phyloP scores from a whole-genome alignment of 306 rosid species.

The Pterocarpus macrocarpus region DNA sequence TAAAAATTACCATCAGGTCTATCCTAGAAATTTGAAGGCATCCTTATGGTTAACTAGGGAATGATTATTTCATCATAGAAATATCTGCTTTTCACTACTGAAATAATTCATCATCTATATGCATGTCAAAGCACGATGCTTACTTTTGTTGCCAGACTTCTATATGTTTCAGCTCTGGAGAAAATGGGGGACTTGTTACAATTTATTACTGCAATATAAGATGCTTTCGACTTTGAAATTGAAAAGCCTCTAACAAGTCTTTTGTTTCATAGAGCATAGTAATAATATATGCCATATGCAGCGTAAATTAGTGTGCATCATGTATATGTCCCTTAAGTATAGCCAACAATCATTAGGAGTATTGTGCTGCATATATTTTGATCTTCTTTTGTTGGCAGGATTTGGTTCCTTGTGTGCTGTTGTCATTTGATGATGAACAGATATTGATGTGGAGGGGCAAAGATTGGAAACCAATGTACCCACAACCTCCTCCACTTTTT shows the following conservation, averaged over 20 bases:
- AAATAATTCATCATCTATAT: neutral
- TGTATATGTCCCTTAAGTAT: constrained; percentile 11
- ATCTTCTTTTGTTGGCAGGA: constrained; percentile 66
- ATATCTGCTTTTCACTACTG: constrained; percentile 8
- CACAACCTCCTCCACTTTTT: constrained; percentile 52
- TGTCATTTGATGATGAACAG: constrained; percentile 90
- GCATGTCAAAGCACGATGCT: neutral
- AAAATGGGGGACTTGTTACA: neutral
- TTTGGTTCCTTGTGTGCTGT: constrained; percentile 93
- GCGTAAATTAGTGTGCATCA: constrained; percentile 10
- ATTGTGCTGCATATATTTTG: constrained; percentile 36
- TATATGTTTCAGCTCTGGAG: constrained; percentile 12
- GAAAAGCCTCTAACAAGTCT: constrained; percentile 4
- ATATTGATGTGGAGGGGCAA: constrained; percentile 90
- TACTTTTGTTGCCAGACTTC: neutral
- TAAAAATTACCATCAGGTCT: constrained; percentile 17
- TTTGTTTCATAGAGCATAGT: constrained; percentile 19
- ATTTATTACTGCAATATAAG: constrained; percentile 10
- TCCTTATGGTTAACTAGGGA: neutral
- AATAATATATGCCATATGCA: constrained; percentile 3
- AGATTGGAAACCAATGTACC: constrained; percentile 74
- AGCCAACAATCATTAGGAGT: constrained; percentile 40
- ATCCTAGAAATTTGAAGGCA: constrained; percentile 5
- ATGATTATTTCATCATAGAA: constrained; percentile 12
- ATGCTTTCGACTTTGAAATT: constrained; percentile 33